Evolutionary conservation across 148 eudicot species (phyloP).

Genomic region (Amaranthus palmeri): DNA sequence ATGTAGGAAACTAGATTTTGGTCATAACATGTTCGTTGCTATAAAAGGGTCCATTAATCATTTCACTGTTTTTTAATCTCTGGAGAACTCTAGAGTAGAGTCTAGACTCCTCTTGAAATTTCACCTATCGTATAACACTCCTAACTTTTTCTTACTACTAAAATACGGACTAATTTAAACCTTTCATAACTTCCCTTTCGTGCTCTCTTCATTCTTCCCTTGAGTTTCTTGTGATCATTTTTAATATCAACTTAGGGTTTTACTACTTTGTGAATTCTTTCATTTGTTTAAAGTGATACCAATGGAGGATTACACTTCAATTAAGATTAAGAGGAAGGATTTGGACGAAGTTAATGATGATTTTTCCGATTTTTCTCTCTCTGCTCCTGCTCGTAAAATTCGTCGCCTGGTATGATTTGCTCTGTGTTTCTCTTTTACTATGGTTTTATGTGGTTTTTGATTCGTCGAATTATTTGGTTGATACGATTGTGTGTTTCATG

Average conservation of each 20-base stretch:
- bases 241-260: background rate
- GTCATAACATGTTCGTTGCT: no score
- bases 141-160: background rate
- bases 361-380: conserved; percentile 76
- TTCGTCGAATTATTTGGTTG: no score
- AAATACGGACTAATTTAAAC: no score
- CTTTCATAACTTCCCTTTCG: no score
- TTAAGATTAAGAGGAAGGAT: conserved; percentile 61
- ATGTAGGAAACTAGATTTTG: no score
- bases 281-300: background rate
- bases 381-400: conserved; percentile 75
- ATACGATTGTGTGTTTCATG: no score
- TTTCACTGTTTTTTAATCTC: background rate
- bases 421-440: background rate
- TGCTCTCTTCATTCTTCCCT: background rate
- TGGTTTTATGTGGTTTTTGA: no score
- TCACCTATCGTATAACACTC: no score
- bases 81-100: background rate
- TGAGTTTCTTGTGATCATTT: background rate
- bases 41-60: no score
- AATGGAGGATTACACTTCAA: conserved; percentile 32
- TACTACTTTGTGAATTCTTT: background rate
- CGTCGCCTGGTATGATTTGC: conserved; percentile 65
- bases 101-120: conserved; percentile 21
- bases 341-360: conserved; percentile 56